Evolutionary conservation across 768 basidiomycete species (phyloP).

Genomic region (Postia placenta): DNA sequence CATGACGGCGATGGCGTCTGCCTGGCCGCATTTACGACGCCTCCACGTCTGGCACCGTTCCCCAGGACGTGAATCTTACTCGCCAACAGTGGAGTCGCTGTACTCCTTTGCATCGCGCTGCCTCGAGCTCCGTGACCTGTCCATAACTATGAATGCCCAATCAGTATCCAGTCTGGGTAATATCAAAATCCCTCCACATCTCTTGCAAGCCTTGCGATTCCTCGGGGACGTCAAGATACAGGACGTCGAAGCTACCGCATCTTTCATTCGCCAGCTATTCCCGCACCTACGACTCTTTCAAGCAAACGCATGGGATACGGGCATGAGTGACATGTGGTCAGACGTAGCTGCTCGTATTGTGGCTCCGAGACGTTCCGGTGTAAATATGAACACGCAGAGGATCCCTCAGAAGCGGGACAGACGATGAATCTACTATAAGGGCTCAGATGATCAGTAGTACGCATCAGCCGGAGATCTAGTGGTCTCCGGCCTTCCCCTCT

Average conservation of each 20-base stretch:
- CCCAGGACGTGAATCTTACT: neutral
- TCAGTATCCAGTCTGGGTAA: neutral
- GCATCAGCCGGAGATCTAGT: slow-evolving; percentile 18
- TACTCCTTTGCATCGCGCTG: neutral
- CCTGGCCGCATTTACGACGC: neutral
- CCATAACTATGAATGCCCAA: neutral
- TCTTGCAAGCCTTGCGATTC: neutral
- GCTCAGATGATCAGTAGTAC: too few species aligned
- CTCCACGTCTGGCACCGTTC: slow-evolving; percentile 3
- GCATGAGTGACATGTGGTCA: neutral
- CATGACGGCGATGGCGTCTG: neutral
- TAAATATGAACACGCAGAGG: too few species aligned
- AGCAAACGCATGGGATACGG: slow-evolving; percentile 3
- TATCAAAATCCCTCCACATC: neutral
- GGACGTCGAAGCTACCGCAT: neutral
- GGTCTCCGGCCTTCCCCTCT: slow-evolving; percentile 55
- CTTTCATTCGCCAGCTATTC: neutral
- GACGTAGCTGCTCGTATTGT: too few species aligned
- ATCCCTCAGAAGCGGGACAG: too few species aligned
- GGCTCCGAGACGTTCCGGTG: too few species aligned
- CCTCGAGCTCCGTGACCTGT: neutral
- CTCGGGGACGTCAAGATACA: slow-evolving; percentile 1
- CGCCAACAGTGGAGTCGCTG: neutral
- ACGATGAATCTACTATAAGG: too few species aligned
- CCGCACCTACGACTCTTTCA: slow-evolving; percentile 2